These are phyloP conservation scores for Monascus purpureus DNA, from an alignment of 495 filamentous ascomycete genomes.

Conservation along the genomic window DNA sequence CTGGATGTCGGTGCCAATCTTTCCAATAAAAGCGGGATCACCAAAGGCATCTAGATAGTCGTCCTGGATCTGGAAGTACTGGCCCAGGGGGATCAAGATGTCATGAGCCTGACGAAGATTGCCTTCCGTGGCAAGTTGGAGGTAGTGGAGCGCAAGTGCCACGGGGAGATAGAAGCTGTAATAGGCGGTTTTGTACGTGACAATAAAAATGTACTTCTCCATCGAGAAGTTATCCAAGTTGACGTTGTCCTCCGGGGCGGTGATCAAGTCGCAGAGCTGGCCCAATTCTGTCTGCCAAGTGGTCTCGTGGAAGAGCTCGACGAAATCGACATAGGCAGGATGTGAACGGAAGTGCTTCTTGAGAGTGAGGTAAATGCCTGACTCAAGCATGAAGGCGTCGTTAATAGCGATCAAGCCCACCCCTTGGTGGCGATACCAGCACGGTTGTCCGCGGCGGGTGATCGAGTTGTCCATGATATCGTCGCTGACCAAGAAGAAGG, in stretches of 20 bases:
- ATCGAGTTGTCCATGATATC: constrained; percentile 96
- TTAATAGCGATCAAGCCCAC: constrained; percentile 96
- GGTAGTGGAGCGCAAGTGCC: constrained; percentile 71
- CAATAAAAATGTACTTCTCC: constrained; percentile 95
- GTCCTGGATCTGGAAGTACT: constrained; percentile 98
- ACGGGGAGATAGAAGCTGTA: constrained; percentile 98
- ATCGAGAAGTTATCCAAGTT: constrained; percentile 87
- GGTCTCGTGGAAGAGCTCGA: constrained; percentile 93
- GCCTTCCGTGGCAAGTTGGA: constrained; percentile 63
- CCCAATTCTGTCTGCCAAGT: constrained; percentile 89
- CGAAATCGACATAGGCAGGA: constrained; percentile 69
- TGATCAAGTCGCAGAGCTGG: constrained; percentile 87
- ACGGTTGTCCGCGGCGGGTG: constrained; percentile 83
- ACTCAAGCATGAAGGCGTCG: constrained; percentile 93
- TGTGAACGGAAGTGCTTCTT: constrained; percentile 86
- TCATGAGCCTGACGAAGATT: constrained; percentile 78
- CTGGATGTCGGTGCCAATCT: constrained; percentile 96
- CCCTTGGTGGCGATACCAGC: constrained; percentile 80
- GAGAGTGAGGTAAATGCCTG: constrained; percentile 75
- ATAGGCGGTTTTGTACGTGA: constrained; percentile 98
- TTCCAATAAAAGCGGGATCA: constrained; percentile 86
- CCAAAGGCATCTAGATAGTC: constrained; percentile 98
- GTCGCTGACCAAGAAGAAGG: constrained; percentile 96
- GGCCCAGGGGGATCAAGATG: constrained; percentile 94
- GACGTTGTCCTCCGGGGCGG: constrained; percentile 78